These are phyloP conservation scores for Lagerstroemia fauriei DNA, from an alignment of 441 rosid species.

Conservation along the genomic window DNA sequence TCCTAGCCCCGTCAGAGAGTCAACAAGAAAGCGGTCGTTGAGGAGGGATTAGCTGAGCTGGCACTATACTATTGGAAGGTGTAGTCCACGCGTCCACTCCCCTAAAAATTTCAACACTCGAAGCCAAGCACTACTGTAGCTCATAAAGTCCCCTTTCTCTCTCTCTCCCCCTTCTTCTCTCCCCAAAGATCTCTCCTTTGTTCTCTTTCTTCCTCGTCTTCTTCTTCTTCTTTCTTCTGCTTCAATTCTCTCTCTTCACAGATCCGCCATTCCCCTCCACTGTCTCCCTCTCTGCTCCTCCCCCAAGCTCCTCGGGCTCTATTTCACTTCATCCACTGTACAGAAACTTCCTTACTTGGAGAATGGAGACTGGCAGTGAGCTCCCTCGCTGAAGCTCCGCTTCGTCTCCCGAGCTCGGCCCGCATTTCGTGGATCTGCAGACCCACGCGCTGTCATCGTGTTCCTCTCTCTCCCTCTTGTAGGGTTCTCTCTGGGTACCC, in stretches of 20 bases:
- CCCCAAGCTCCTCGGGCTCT: slow-evolving; percentile 2
- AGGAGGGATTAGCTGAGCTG: not conserved
- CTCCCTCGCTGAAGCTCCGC: not conserved
- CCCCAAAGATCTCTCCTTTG: slow-evolving; percentile 26
- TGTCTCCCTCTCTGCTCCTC: not conserved
- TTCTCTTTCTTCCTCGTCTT: not conserved
- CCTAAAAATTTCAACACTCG: not conserved
- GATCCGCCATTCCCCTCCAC: slow-evolving; percentile 22
- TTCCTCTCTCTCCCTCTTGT: slow-evolving; percentile 30
- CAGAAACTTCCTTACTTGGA: not conserved
- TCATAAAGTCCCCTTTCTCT: slow-evolving; percentile 2
- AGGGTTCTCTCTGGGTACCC: slow-evolving; percentile 45
- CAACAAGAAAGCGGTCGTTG: not conserved
- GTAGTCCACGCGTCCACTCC: not conserved
- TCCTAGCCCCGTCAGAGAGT: not conserved
- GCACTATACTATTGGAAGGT: not conserved
- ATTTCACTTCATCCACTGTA: not conserved
- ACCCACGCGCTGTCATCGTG: slow-evolving; percentile 13
- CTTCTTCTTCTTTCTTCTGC: not conserved
- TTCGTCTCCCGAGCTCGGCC: slow-evolving; percentile 32
- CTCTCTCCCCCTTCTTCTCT: not conserved
- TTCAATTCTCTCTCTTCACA: slow-evolving; percentile 35
- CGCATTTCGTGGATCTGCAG: slow-evolving; percentile 74
- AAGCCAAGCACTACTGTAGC: not conserved
- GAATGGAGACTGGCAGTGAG: not conserved